Conservation (phyloP, 2,329 filamentous ascomycete genomes). For the Ophiostoma sp. region DNA sequence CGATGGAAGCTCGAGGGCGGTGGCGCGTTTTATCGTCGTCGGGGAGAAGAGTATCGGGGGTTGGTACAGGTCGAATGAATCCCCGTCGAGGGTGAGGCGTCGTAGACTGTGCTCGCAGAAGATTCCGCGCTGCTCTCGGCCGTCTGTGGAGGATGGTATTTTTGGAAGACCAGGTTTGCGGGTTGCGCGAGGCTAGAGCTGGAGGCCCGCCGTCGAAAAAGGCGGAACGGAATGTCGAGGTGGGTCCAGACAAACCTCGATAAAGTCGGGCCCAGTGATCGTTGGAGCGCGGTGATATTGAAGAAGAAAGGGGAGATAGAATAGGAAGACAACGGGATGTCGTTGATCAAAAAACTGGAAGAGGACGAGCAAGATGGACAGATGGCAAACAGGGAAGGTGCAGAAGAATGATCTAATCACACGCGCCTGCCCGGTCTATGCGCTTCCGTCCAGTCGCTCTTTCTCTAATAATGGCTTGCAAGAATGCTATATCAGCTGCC, state of each 20-base stretch:
- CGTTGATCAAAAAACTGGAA: background rate
- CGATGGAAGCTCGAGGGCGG: background rate
- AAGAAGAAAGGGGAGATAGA: background rate
- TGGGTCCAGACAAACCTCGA: background rate
- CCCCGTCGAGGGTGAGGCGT: background rate
- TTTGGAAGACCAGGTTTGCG: background rate
- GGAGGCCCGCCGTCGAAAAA: background rate
- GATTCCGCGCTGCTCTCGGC: background rate
- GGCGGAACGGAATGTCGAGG: background rate
- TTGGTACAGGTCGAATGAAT: background rate
- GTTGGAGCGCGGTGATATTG: background rate
- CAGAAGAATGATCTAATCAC: background rate
- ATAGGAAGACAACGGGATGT: background rate
- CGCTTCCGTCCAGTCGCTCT: background rate
- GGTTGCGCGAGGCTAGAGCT: slow-evolving; percentile 1
- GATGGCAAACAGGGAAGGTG: background rate
- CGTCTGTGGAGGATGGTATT: background rate
- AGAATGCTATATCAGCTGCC: background rate
- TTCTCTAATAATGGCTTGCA: background rate
- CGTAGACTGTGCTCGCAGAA: background rate
- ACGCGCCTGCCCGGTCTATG: background rate
- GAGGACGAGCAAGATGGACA: background rate
- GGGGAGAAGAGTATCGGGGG: background rate
- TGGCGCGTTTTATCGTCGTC: background rate
- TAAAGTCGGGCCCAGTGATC: background rate